These are phyloP conservation scores for Miscanthus sacchariflorus DNA, from an alignment of 202 grass and related monocot species.

Conservation along the genomic window DNA sequence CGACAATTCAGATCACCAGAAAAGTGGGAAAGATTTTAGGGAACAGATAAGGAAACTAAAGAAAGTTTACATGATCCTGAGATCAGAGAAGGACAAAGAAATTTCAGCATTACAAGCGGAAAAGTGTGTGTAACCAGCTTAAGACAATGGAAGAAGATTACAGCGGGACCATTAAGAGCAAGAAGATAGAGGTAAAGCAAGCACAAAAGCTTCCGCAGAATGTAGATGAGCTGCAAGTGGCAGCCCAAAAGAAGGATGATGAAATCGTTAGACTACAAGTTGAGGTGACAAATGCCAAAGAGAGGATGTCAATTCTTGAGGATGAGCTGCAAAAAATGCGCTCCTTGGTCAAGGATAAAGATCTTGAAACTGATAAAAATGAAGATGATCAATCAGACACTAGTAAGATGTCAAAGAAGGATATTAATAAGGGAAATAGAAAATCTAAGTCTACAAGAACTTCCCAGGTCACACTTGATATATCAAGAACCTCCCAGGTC, in stretches of 20 bases:
- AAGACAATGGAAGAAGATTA: constrained; percentile 65
- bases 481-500: no score
- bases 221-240: constrained; percentile 49
- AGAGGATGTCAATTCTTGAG: constrained; percentile 39
- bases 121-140: constrained; percentile 69
- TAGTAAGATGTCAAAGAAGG: background rate
- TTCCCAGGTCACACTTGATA: no score
- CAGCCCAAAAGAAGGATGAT: constrained; percentile 55
- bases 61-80: constrained; percentile 59
- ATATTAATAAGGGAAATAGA: no score
- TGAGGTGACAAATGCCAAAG: constrained; percentile 47
- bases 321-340: constrained; percentile 40
- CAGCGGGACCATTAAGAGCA: constrained; percentile 38
- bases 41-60: constrained; percentile 65
- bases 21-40: constrained; percentile 18
- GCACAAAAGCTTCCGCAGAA: constrained; percentile 50
- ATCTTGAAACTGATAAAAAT: constrained; percentile 30
- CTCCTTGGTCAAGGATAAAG: constrained; percentile 45
- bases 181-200: constrained; percentile 47
- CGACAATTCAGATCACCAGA: background rate
- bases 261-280: constrained; percentile 50
- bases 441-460: no score
- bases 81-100: constrained; percentile 58
- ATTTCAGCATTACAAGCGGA: constrained; percentile 56
- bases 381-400: constrained; percentile 14